These are phyloP conservation scores for Cyclotella atomus DNA, from an alignment of 108 stramenopile species.

Conservation along the genomic window DNA sequence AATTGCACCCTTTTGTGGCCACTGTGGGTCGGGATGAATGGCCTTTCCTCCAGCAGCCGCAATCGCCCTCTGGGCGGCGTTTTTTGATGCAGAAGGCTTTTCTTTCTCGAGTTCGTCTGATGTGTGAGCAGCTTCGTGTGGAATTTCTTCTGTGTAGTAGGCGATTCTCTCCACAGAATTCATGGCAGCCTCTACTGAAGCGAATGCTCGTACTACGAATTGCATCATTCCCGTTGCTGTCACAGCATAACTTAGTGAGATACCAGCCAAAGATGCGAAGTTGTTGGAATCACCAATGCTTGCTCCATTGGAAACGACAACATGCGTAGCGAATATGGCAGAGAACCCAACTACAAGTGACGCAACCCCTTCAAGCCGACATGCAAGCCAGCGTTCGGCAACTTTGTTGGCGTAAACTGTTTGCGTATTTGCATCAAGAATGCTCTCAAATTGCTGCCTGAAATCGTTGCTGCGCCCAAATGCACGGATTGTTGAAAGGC, in stretches of 20 bases:
- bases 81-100: slow-evolving; percentile 33
- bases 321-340: slow-evolving; percentile 68
- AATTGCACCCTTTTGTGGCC: slow-evolving; percentile 86
- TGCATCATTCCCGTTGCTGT: slow-evolving; percentile 83
- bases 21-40: slow-evolving; percentile 46
- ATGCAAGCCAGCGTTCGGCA: slow-evolving; percentile 79
- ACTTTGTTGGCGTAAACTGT: slow-evolving; percentile 70
- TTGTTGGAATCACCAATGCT: slow-evolving; percentile 34
- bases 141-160: slow-evolving; percentile 75
- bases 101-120: slow-evolving; percentile 55
- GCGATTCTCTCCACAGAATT: slow-evolving; percentile 87
- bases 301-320: slow-evolving; percentile 53
- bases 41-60: slow-evolving; percentile 61
- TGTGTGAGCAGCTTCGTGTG: slow-evolving; percentile 72
- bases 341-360: slow-evolving; percentile 63
- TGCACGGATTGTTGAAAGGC: slow-evolving; percentile 90
- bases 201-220: slow-evolving; percentile 80
- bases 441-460: slow-evolving; percentile 55
- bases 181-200: slow-evolving; percentile 91
- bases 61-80: slow-evolving; percentile 47
- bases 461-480: slow-evolving; percentile 66
- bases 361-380: slow-evolving; percentile 77
- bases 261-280: slow-evolving; percentile 77
- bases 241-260: slow-evolving; percentile 87
- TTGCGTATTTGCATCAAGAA: slow-evolving; percentile 68